These are phyloP conservation scores for Tulasnella sp. DNA, from an alignment of 768 basidiomycete species.

Conservation along the genomic window DNA sequence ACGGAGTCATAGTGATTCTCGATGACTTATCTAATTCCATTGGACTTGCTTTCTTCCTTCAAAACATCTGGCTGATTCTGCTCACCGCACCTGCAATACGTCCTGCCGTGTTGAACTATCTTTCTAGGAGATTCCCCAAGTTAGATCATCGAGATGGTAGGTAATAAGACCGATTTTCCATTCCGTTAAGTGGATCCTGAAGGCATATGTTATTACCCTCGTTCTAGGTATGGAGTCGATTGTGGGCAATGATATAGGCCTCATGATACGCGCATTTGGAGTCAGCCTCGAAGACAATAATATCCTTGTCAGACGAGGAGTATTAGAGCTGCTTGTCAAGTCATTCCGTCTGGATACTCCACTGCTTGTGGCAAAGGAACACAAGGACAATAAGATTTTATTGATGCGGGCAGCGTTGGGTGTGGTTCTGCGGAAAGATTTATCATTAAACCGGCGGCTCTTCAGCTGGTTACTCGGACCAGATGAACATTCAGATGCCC, in stretches of 20 bases:
- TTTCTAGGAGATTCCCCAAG: slow-evolving; percentile 64
- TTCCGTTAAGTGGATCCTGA: slow-evolving; percentile 6
- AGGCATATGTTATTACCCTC: neutral
- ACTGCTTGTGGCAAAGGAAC: slow-evolving; percentile 38
- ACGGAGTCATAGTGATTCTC: slow-evolving; percentile 71
- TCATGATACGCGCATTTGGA: slow-evolving; percentile 89
- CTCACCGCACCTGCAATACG: slow-evolving; percentile 77
- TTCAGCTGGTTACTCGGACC: slow-evolving; percentile 88
- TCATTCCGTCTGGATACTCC: slow-evolving; percentile 60
- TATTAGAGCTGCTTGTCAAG: slow-evolving; percentile 71
- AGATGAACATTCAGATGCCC: slow-evolving; percentile 61
- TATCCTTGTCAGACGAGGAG: slow-evolving; percentile 73
- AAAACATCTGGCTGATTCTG: slow-evolving; percentile 90
- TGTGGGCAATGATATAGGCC: slow-evolving; percentile 74
- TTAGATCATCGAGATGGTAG: slow-evolving; percentile 53
- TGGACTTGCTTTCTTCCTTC: slow-evolving; percentile 80
- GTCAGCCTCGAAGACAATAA: slow-evolving; percentile 90
- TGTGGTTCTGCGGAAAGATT: slow-evolving; percentile 83
- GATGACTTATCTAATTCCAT: slow-evolving; percentile 75
- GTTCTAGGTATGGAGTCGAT: slow-evolving; percentile 48
- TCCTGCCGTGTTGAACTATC: slow-evolving; percentile 75
- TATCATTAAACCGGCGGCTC: slow-evolving; percentile 82
- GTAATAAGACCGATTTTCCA: neutral
- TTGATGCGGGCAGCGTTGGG: slow-evolving; percentile 77
- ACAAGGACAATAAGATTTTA: slow-evolving; percentile 59